Evolutionary conservation across 768 basidiomycete genomes (phyloP).

Genomic region (Tulasnella sp.): DNA sequence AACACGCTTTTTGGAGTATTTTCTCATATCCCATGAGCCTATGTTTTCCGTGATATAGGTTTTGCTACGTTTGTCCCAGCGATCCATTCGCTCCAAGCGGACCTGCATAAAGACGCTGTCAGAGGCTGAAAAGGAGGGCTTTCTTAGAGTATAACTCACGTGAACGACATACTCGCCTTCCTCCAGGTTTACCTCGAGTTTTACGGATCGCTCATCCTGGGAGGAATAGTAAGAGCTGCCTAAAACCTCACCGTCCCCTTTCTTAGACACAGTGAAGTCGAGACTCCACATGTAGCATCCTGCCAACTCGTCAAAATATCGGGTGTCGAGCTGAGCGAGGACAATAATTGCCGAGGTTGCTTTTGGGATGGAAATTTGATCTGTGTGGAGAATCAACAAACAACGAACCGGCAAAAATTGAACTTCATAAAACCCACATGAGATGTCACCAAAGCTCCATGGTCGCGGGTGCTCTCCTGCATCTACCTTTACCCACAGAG

Average conservation of each 20-base stretch:
- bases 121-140: neutral
- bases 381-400: constrained; percentile 22
- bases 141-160: constrained; percentile 16
- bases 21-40: too few species aligned
- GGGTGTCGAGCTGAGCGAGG: constrained; percentile 38
- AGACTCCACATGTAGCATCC: constrained; percentile 36
- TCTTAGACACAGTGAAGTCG: constrained; percentile 40
- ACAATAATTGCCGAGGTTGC: constrained; percentile 36
- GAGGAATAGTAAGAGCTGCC: constrained; percentile 19
- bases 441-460: constrained; percentile 43
- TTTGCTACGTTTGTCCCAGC: too few species aligned
- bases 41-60: too few species aligned
- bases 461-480: constrained; percentile 33
- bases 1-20: too few species aligned
- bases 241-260: constrained; percentile 32
- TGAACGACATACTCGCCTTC: constrained; percentile 26
- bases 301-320: constrained; percentile 38
- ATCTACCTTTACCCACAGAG: constrained; percentile 37
- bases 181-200: constrained; percentile 20
- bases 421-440: constrained; percentile 29
- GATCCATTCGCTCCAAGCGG: too few species aligned
- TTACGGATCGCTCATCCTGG: constrained; percentile 22
- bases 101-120: neutral
- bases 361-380: constrained; percentile 34
- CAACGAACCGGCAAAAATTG: neutral